Evolutionary conservation across 2,329 filamentous ascomycete species (phyloP), one percentile per base, ranked within the genome.

Genomic region (Alternaria sp.): DNA sequence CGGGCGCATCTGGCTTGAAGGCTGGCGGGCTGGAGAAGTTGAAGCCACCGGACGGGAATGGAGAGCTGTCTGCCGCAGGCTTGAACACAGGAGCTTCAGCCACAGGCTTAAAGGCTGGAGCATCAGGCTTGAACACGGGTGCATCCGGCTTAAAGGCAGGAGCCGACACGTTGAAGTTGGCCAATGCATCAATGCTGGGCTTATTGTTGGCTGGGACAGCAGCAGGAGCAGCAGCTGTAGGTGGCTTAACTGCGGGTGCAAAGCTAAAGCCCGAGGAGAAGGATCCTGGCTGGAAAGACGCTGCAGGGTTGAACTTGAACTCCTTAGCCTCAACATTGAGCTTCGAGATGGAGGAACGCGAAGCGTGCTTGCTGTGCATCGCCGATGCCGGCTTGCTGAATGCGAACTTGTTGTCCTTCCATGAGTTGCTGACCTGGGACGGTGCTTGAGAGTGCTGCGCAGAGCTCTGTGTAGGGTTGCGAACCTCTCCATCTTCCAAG

Each of bases 271-370:
- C 72, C 6, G 80, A 80, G 15, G 84, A 72, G 51, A 74, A 84
- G 3, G 83, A 78, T 15, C 79, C 81, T 15, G 85, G 81, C 46
- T 80, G 82, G 70, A 87, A 87, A 3, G 84, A 82, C 15, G 82
- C 81, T 37, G 79, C 79, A 7, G 87, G 87, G 59, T 90, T 86
- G 80, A 95, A 95, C 71, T 90, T 86, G 84, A 97, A 97, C 74
- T 96, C 93, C 50, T 94, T 92, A 0, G 95, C 95, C 66, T 91
- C 88, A 28, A 96, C 94, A 72, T 98, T 98, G 71, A 98, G 87
- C 70, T 90, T 94, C 1, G 93, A 93, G 46, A 90, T 80, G 0
- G 85, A 94, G 4, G 89, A 84, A 71, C 91, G 92, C 75, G 89
- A 90, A 18, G 84, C 86, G 73, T 94, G 91, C 67, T 86, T 87